Evolutionary conservation across 1,139 yeast species (phyloP), one percentile per base, ranked within the genome.

Genomic region (Spathaspora sp.): DNA sequence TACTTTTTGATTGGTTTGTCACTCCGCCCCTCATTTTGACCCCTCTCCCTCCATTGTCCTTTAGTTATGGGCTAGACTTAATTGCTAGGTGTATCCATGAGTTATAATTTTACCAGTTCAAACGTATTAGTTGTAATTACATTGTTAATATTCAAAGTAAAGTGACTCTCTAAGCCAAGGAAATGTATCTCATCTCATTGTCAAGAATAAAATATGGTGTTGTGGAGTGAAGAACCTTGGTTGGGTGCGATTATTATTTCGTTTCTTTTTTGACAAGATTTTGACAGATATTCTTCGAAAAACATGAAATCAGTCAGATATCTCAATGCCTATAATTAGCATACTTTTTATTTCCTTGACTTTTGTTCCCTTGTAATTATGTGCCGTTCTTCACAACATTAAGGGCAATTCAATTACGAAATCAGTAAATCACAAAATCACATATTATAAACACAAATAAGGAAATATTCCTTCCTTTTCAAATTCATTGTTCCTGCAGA

Each of bases 1-100:
- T 31, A 31, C 2, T 8, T 31, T 31, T 31, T 13, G 13, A 7
- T 31, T 13, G 13, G 7, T 11, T 27, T 27, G 13, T 11, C 13
- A 27, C 16, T 31, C 17, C 36, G 16, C 36, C 36, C 36, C 36
- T 31, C 36, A 31, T 31, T 31, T 31, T 31, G 18, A 31, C 36
- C 36, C 36, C 36, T 31, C 36, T 31, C 36, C 36, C 13, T 31
- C 16, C 18, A 31, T 31, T 31, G 36, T 31, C 10, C 13, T 9
- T 31, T 31, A 3, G 3, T 9, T 15, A 5, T 31, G 36, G 36
- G 11, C 36, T 31, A 7, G 36, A 15, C 18, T 29, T 29, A 6
- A 13, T 7, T 13, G 36, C 13, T 13, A 31, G 36, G 36, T 31
- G 36, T n/a, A 31, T 31, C 36, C 36, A 13, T 31, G 36, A 31